Evolutionary conservation across 495 filamentous ascomycete genomes (phyloP), one percentile per base, ranked within the genome.

Genomic region (Darksidea phi): DNA sequence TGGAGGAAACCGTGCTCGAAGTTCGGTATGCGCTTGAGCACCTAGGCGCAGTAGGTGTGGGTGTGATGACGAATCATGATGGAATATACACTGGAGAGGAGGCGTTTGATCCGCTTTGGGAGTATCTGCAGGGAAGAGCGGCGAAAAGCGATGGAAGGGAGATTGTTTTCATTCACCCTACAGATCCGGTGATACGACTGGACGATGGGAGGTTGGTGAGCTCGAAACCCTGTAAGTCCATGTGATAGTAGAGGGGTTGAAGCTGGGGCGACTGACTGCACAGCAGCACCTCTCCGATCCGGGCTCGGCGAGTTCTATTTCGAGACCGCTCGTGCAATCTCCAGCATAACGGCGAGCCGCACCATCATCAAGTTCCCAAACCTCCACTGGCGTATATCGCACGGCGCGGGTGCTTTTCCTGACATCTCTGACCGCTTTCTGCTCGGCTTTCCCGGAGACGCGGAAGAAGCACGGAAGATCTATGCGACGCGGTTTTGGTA

Each of bases 231-330:
- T 59, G 68, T 70, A 26, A 52, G 59, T 63, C 50, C 1, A 11
- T 4, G 21, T 41, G 45, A 13, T 17, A 32, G 1, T 61, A 1
- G 26, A 24, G 6, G 17, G 17, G n/a, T n/a, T 2, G 24, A 36
- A 34, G 11, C 12, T 26, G 15, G 12, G n/a, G 34, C 20, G 38
- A 26, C 46, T 52, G 54, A 51, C 11, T 4, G 6, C n/a, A 2
- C 12, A 18, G 6, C 36, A 70, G 68, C 68, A 47, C 56, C 61
- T 0, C 57, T 68, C 13, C 57, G 65, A 18, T 50, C 56, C 7
- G 68, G 68, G 5, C 56, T 68, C 1, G 63, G 66, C 36, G 68
- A 71, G 32, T 68, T 66, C 56, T 71, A 71, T 49, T 71, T 68
- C 55, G 68, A 71, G 45, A 71, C 68, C 12, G 66, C 68, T 2